Evolutionary conservation across 2,329 filamentous ascomycete genomes (phyloP).

Genomic region (Helotiales sp.): DNA sequence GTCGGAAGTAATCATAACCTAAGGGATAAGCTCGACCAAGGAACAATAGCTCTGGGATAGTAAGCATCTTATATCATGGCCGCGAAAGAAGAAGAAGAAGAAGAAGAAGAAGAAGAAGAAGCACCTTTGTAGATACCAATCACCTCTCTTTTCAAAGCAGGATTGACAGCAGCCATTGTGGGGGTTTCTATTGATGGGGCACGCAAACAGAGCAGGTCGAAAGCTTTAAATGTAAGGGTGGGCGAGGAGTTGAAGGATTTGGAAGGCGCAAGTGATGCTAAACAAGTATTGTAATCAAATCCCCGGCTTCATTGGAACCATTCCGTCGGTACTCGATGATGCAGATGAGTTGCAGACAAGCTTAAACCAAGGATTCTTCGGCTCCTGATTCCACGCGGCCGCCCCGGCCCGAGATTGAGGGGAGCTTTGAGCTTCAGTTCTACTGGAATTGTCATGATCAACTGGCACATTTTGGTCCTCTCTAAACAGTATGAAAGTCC

Average conservation of each 20-base stretch:
- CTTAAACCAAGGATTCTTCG: background rate
- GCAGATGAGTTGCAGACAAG: background rate
- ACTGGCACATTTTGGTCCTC: too few species aligned
- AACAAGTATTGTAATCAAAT: background rate
- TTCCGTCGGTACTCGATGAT: background rate
- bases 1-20: constrained; percentile 80
- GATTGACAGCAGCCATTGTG: constrained; percentile 15
- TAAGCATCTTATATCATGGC: too few species aligned
- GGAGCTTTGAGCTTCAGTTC: too few species aligned
- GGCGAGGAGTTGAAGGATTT: too few species aligned
- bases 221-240: too few species aligned
- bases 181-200: background rate
- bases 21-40: constrained; percentile 85
- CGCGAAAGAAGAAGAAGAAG: background rate
- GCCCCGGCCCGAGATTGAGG: constrained; percentile 14
- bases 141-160: constrained; percentile 70
- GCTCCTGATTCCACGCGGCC: constrained; percentile 9
- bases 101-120: constrained; percentile 2
- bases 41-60: constrained; percentile 70
- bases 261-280: background rate
- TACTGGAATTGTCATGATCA: too few species aligned
- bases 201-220: too few species aligned
- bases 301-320: background rate
- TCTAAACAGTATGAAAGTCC: constrained; percentile 17
- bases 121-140: constrained; percentile 89